These are phyloP conservation scores for Diaporthe eres DNA, from an alignment of 2,329 filamentous ascomycete species.

Conservation along the genomic window DNA sequence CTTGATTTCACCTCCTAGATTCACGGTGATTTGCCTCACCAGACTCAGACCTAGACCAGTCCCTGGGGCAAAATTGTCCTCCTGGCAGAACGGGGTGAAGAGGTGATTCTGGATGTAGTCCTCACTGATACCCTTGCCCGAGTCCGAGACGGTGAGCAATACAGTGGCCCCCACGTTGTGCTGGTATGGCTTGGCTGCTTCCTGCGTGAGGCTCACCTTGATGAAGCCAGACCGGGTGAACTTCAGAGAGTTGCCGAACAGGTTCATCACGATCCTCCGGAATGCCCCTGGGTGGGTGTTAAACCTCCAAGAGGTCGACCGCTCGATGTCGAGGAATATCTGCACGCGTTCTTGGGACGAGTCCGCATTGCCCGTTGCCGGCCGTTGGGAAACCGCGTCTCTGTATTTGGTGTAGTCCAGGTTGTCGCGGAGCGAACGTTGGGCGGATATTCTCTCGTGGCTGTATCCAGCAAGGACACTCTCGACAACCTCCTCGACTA, in stretches of 20 bases:
- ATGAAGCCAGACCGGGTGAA: conserved; percentile 56
- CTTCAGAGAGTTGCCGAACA: conserved; percentile 68
- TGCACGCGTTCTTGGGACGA: conserved; percentile 28
- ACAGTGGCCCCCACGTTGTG: conserved; percentile 4
- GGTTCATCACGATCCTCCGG: conserved; percentile 66
- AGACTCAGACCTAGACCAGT: conserved; percentile 77
- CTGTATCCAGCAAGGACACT: conserved; percentile 53
- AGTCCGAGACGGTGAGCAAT: conserved; percentile 69
- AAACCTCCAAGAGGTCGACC: conserved; percentile 62
- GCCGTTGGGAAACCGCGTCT: not conserved
- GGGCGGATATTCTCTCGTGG: conserved; percentile 44
- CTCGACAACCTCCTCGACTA: conserved; percentile 54
- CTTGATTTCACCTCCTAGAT: conserved; percentile 71
- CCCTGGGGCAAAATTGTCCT: conserved; percentile 71
- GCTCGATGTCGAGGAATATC: conserved; percentile 62
- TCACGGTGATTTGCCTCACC: conserved; percentile 71
- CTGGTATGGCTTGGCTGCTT: conserved; percentile 48
- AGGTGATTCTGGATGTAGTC: conserved; percentile 73
- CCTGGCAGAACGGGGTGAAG: conserved; percentile 76
- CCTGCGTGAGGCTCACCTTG: conserved; percentile 43
- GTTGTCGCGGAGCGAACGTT: conserved; percentile 12
- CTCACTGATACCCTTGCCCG: conserved; percentile 75
- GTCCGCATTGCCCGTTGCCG: not conserved
- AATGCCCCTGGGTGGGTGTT: conserved; percentile 63
- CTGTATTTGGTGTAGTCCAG: conserved; percentile 13